Percentiles rank a stretch among this genome's conserved stretches.
phyloP scores from a whole-genome alignment of 495 filamentous ascomycete species.

The Neurospora intermedia region DNA sequence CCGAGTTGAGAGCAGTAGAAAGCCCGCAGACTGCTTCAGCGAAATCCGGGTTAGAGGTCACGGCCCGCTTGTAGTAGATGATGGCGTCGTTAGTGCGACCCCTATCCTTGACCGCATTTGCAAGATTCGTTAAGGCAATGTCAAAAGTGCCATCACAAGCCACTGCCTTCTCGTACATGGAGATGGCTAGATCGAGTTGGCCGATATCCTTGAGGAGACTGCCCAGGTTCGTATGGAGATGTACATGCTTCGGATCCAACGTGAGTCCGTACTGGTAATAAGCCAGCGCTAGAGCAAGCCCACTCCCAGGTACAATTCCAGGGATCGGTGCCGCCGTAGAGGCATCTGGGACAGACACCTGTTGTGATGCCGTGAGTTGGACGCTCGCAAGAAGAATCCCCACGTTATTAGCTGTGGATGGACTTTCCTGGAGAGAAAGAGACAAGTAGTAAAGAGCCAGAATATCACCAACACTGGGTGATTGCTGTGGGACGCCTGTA shows the following conservation, averaged over 20 bases:
- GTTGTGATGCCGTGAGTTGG: conserved; percentile 55
- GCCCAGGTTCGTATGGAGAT: conserved; percentile 93
- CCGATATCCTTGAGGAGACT: conserved; percentile 96
- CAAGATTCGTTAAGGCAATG: conserved; percentile 92
- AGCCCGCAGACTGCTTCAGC: conserved; percentile 95
- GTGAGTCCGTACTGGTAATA: conserved; percentile 92
- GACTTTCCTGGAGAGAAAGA: conserved; percentile 86
- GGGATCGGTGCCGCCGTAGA: conserved; percentile 46
- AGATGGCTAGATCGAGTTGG: conserved; percentile 79
- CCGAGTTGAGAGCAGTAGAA: conserved; percentile 91
- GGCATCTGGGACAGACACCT: conserved; percentile 14
- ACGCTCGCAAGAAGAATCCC: conserved; percentile 92
- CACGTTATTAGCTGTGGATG: conserved; percentile 97
- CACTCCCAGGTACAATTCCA: conserved; percentile 76
- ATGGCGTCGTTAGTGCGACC: conserved; percentile 90
- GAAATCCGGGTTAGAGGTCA: conserved; percentile 86
- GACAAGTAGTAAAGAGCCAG: conserved; percentile 94
- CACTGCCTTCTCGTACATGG: conserved; percentile 96
- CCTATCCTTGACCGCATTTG: conserved; percentile 97
- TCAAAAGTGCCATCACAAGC: conserved; percentile 86
- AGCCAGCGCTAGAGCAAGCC: conserved; percentile 74
- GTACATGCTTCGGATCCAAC: conserved; percentile 85
- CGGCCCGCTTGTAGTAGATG: conserved; percentile 79
- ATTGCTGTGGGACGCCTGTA: conserved; percentile 45
- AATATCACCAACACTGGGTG: conserved; percentile 82